Base-by-base conservation (phyloP, 768 basidiomycete genomes). In the Termitomyces sp. region DNA sequence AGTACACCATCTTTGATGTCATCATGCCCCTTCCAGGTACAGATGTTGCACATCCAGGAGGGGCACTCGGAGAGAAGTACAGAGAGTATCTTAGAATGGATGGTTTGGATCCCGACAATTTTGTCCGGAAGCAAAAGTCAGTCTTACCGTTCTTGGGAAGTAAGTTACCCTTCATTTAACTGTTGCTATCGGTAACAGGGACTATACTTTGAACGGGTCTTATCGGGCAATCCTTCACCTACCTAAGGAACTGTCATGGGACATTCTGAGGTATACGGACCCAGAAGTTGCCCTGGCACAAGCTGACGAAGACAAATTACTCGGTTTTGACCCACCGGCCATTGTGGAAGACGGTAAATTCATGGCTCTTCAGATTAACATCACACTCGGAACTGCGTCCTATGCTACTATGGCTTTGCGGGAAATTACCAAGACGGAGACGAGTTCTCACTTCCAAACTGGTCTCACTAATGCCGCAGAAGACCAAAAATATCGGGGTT, bases 341-440 rank as follows among this genome's bases (percentile, higher is more conserved):
- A 69, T 84, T 33, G 78, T 75, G 3, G 82, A 85, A 54, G 81
- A 88, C 48, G 95, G 95, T 26, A 87, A 84, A 65, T 96, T 96
- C 70, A 76, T 86, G 70, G 95, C 96, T 4, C 74, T 99, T 36
- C 94, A 95, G 66, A 84, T 99, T 60, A 75, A 86, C 39, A 72
- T 98, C 54, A 84, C 80, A n/a, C 81, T 99, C 16, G 93, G 91
- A 15, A 92, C 93, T 7, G 90, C 93, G 0, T 88, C 93, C 5
- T 99, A 98, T 72, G 97, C 97, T 2, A 99, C 97, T 2, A 99
- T 99, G 97, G 96, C 95, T 4, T 71, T 99, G 63, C 84, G 94
- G 42, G 94, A 97, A 73, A 84, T 97, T 45, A 94, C 94, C 15
- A 98, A 96, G 75, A 92, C 89, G 34, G 94, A 98, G 66, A 98